phyloP scores from a whole-genome alignment of 306 rosid genomes.

The Fragaria vesca region DNA sequence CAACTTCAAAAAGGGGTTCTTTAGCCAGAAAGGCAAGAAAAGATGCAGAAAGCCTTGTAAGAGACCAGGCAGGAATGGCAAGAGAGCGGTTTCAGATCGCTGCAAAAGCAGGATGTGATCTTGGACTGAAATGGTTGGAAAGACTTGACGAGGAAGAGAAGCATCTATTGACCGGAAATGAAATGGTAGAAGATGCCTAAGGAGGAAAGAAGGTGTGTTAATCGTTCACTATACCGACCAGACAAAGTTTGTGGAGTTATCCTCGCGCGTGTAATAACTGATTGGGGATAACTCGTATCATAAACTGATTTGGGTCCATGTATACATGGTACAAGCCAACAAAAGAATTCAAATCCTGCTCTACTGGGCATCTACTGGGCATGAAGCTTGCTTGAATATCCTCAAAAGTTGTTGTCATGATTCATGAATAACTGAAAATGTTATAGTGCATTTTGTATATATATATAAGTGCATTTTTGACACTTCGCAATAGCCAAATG shows the following conservation, averaged over 20 bases:
- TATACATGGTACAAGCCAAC: background rate
- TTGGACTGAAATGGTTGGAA: constrained; percentile 84
- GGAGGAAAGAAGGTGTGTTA: constrained; percentile 2
- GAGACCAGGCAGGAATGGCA: constrained; percentile 72
- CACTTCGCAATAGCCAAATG: no score
- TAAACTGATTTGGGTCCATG: background rate
- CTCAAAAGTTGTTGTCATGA: background rate
- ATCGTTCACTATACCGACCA: background rate
- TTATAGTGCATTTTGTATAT: no score
- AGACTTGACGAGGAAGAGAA: constrained; percentile 82
- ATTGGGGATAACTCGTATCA: background rate
- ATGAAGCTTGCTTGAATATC: background rate
- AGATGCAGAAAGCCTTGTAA: constrained; percentile 33
- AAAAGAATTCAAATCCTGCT: background rate
- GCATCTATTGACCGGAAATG: constrained; percentile 22
- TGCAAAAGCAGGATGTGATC: constrained; percentile 79
- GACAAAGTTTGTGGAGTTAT: background rate
- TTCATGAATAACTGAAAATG: background rate
- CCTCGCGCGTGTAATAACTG: background rate
- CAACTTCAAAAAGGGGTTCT: constrained; percentile 44
- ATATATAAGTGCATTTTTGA: no score
- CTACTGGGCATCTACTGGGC: background rate
- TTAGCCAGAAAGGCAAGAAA: constrained; percentile 44
- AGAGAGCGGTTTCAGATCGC: constrained; percentile 77
- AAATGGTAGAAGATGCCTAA: background rate